Conservation (phyloP, 768 basidiomycete species). For the Candolleomyces eurysporus region DNA sequence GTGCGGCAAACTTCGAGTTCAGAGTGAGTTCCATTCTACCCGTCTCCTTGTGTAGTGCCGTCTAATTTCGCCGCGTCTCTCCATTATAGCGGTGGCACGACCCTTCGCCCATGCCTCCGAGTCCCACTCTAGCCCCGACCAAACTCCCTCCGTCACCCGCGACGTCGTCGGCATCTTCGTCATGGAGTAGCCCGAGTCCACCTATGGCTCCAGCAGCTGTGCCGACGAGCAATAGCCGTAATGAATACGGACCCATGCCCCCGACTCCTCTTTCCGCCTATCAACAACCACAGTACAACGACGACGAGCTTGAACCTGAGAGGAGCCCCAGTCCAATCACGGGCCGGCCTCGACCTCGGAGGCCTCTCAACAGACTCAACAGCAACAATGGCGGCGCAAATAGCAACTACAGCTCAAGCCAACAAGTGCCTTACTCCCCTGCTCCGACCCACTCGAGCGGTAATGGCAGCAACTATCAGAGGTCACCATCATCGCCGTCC, state of each 20-base stretch:
- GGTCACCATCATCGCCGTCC: not conserved
- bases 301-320: constrained; percentile 6
- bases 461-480: not conserved
- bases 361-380: not conserved
- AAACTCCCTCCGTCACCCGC: constrained; percentile 29
- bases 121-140: constrained; percentile 32
- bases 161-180: constrained; percentile 15
- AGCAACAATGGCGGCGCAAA: not conserved
- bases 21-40: constrained; percentile 35
- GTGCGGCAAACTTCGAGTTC: constrained; percentile 50
- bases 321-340: constrained; percentile 14
- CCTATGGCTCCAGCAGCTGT: not conserved
- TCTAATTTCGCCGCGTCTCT: not conserved
- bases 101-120: constrained; percentile 60
- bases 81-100: constrained; percentile 62
- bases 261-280: not conserved
- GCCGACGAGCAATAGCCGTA: not conserved
- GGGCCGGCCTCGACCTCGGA: constrained; percentile 8
- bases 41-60: not conserved
- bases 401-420: not conserved
- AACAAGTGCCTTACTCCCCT: not conserved
- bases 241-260: not conserved
- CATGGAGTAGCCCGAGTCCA: constrained; percentile 19
- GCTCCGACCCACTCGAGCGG: not conserved
- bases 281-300: not conserved